phyloP scores from a whole-genome alignment of 805 yeast species.

The Ogataea pignaliae region DNA sequence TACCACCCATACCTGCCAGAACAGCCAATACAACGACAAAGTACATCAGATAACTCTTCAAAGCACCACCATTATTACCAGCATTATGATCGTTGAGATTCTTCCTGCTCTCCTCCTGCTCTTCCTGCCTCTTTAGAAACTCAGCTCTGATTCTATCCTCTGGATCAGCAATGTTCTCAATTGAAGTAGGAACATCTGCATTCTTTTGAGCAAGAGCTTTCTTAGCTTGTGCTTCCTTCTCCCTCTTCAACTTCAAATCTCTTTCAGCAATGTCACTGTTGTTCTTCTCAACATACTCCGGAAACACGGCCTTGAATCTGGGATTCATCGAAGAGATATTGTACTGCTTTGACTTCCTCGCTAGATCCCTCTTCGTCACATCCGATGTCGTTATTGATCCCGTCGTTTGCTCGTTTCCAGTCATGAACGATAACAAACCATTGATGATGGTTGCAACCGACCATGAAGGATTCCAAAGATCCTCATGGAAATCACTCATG shows the following conservation, averaged over 20 bases:
- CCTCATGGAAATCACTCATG: conserved; percentile 95
- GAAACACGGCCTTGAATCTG: conserved; percentile 58
- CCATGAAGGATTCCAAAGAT: conserved; percentile 97
- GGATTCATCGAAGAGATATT: conserved; percentile 47
- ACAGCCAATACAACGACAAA: conserved; percentile 14
- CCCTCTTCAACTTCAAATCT: conserved; percentile 6
- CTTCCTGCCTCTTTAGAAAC: conserved; percentile 10
- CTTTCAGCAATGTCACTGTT: conserved; percentile 26
- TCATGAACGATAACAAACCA: conserved; percentile 89
- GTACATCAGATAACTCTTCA: conserved; percentile 9
- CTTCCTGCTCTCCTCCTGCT: neutral
- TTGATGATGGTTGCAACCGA: conserved; percentile 82
- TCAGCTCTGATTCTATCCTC: conserved; percentile 63
- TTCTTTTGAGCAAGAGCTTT: conserved; percentile 4
- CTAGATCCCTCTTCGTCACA: conserved; percentile 49
- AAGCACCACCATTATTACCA: conserved; percentile 2
- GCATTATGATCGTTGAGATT: neutral
- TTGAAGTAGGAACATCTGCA: conserved; percentile 25
- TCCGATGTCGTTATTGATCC: conserved; percentile 73
- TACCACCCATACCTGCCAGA: conserved; percentile 12
- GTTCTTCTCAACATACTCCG: conserved; percentile 55
- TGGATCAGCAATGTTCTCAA: conserved; percentile 49
- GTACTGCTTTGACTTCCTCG: conserved; percentile 57
- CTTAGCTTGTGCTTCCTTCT: conserved; percentile 8
- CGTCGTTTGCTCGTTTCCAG: conserved; percentile 77